Evolutionary conservation across 116 monocot genomes (phyloP), one percentile per base, ranked within the genome.

Genomic region (Cymodocea nodosa): DNA sequence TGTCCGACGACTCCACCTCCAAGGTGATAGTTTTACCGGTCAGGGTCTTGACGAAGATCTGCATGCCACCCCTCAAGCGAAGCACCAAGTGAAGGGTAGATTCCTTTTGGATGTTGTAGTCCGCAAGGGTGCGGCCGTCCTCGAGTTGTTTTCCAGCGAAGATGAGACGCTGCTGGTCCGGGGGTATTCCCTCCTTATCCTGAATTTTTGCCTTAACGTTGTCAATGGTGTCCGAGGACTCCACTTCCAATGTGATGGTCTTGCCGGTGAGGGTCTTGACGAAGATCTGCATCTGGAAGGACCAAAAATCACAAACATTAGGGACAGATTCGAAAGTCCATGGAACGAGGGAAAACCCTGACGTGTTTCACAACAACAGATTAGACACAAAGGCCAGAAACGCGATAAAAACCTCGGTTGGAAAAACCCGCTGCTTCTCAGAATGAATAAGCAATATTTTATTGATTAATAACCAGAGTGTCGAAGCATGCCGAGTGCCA

Each of bases 11-110:
- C 30, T 30, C 30, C 30, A 30, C 86, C 69, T 79, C 82, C 0
- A 86, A 62, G 56, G 86, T 86, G 74, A 86, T 86, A 23, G 86
- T 86, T 82, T 86, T 82, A 10, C 85, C 85, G 3, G 85, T 85
- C 11, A 85, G 73, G 62, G 85, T 85, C 64, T 85, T 85, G 13
- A 85, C 85, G 51, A 85, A 85, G 50, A 59, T 59, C 58, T 59
- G 58, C 58, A 59, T 59, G 2, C 30, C 30, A 30, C 30, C 30
- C 30, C 30, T 30, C 30, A 30, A 30, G 30, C 30, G 30, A 3
- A 30, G 30, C 30, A 30, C 30, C 30, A 30, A 30, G 30, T 30
- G 30, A 30, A 30, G 30, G 22, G 30, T 30, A 30, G 30, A 30
- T 30, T 30, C 30, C 30, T 30, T 30, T 30, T 30, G 30, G 30